Evolutionary conservation across 2,329 filamentous ascomycete species (phyloP).

Genomic region (Sporothrix humicola): DNA sequence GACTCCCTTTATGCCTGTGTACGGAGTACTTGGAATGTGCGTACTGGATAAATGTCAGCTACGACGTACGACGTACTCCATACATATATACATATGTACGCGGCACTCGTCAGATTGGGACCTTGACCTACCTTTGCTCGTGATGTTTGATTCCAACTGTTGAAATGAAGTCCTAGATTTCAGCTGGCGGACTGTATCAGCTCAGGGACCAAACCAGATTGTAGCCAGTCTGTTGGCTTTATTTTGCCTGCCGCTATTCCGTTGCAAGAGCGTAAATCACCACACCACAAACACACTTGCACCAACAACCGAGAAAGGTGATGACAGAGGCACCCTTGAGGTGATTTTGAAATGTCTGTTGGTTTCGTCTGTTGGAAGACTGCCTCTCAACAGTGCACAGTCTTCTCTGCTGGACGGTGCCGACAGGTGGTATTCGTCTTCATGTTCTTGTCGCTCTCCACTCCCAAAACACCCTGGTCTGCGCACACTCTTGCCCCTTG

Average conservation of each 20-base stretch:
- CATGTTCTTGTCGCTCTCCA: background rate
- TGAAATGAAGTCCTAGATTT: no score
- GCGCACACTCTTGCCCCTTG: background rate
- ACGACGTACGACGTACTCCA: no score
- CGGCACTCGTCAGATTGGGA: background rate
- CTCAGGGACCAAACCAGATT: background rate
- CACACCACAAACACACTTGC: background rate
- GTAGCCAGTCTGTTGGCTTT: background rate
- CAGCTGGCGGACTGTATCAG: no score
- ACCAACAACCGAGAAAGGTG: background rate
- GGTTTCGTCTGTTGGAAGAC: slow-evolving; percentile 2
- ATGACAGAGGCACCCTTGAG: background rate
- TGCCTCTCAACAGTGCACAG: background rate
- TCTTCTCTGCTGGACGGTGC: no score
- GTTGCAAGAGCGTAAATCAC: background rate
- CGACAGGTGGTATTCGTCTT: background rate
- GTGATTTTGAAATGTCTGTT: background rate
- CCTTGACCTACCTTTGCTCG: background rate
- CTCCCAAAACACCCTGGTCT: slow-evolving; percentile 11
- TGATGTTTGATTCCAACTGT: background rate
- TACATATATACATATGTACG: background rate
- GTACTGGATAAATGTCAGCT: no score
- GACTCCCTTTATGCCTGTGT: background rate
- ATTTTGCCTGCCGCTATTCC: background rate
- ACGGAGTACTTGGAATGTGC: no score